These are phyloP conservation scores for Spirogloea muscicola DNA, from an alignment of 139 green algal species.

Conservation along the genomic window DNA sequence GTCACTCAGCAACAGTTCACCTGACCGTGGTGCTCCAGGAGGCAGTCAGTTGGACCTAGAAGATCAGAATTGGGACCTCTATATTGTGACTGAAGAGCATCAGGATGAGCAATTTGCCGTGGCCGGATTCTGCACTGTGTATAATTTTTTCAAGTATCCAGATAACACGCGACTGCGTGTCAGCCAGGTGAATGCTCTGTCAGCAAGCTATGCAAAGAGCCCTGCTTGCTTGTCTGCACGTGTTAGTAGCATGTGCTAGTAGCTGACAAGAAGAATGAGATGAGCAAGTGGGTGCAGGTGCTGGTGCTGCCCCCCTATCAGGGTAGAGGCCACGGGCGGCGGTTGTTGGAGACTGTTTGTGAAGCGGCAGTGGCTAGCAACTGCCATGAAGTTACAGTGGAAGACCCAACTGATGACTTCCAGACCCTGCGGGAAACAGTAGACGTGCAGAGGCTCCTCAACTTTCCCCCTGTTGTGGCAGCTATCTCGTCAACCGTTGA, in stretches of 20 bases:
- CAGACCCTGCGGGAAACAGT: slow-evolving; percentile 29
- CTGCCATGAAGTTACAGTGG: slow-evolving; percentile 74
- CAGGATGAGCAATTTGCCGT: not conserved
- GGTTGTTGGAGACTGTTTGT: slow-evolving; percentile 64
- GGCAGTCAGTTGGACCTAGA: too few species aligned
- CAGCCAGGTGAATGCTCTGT: slow-evolving; percentile 69
- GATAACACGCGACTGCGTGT: slow-evolving; percentile 63
- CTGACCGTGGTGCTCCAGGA: too few species aligned
- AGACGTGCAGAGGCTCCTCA: slow-evolving; percentile 19
- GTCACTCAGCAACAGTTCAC: too few species aligned
- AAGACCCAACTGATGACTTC: slow-evolving; percentile 79
- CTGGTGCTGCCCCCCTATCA: slow-evolving; percentile 78
- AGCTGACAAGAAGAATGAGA: not conserved
- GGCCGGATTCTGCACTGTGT: slow-evolving; percentile 68
- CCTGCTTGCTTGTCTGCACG: too few species aligned
- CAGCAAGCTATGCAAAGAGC: slow-evolving; percentile 60
- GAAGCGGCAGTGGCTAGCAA: slow-evolving; percentile 45
- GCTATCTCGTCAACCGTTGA: slow-evolving; percentile 8
- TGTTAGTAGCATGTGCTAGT: too few species aligned
- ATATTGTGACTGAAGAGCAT: too few species aligned
- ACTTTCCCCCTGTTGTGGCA: slow-evolving; percentile 22
- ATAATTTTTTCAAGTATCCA: slow-evolving; percentile 79
- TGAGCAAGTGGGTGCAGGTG: slow-evolving; percentile 44
- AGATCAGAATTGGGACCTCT: too few species aligned
- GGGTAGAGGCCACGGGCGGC: slow-evolving; percentile 58